Percentiles rank a stretch among this genome's conserved stretches.
phyloP scores from a whole-genome alignment of 75 land plant genomes.

The Cunninghamia lanceolata region DNA sequence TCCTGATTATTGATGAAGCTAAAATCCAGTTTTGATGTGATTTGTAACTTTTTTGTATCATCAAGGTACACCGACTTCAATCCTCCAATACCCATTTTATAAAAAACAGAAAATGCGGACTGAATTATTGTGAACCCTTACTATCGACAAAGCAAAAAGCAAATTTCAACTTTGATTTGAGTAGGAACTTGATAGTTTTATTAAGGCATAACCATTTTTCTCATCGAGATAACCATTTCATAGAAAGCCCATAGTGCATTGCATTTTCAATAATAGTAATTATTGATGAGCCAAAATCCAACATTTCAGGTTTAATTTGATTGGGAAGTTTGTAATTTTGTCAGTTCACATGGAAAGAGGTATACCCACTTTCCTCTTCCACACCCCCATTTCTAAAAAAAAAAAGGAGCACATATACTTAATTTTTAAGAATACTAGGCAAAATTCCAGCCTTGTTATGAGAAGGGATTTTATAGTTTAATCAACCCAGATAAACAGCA shows the following conservation, averaged over 20 bases:
- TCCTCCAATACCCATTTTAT: not conserved
- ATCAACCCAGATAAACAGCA: not conserved
- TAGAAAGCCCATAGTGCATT: not conserved
- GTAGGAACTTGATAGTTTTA: not conserved
- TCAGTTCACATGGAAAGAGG: not conserved
- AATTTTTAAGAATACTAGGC: too few relatives aligned
- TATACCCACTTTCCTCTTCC: not conserved
- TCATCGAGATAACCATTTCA: not conserved
- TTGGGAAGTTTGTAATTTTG: not conserved
- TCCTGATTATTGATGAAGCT: not conserved
- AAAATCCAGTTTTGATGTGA: not conserved
- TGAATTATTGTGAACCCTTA: not conserved
- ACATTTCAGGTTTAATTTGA: not conserved
- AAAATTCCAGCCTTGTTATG: too few relatives aligned
- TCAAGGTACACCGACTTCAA: not conserved
- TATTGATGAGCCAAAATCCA: not conserved
- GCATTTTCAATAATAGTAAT: not conserved
- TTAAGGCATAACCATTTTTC: not conserved
- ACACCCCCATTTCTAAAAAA: too few relatives aligned
- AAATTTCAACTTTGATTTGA: not conserved
- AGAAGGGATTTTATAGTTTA: not conserved
- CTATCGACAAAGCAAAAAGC: not conserved
- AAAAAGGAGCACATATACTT: too few relatives aligned
- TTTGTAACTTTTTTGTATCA: not conserved
- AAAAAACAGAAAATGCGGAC: not conserved